phyloP scores from a whole-genome alignment of 2,329 filamentous ascomycete genomes.

The Aspergillus novoparasiticus region DNA sequence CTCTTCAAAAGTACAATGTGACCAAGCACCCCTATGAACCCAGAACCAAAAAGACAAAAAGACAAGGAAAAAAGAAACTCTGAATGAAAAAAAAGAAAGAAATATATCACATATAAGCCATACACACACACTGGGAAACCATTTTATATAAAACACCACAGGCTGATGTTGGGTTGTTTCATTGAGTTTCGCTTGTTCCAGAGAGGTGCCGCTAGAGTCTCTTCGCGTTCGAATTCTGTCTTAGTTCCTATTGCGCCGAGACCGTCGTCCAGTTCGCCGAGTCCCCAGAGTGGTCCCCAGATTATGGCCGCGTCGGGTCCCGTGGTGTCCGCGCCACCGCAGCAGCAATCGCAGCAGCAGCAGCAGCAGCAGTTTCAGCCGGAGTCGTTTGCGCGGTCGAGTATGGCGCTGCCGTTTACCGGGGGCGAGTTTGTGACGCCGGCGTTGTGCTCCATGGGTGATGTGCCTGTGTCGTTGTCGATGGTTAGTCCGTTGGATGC shows the following conservation, averaged over 20 bases:
- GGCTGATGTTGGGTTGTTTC: slow-evolving; percentile 21
- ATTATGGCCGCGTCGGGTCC: background rate
- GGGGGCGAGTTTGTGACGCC: background rate
- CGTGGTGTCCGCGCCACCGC: background rate
- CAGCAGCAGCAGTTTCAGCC: background rate
- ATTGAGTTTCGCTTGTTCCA: slow-evolving; percentile 7
- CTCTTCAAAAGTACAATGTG: slow-evolving; percentile 17
- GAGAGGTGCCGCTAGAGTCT: slow-evolving; percentile 19
- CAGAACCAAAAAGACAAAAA: background rate
- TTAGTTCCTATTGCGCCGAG: slow-evolving; percentile 25
- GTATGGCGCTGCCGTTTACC: background rate
- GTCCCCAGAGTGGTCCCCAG: background rate
- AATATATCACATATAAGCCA: background rate
- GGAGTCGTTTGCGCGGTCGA: background rate
- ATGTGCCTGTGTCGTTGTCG: slow-evolving; percentile 3
- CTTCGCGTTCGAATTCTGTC: slow-evolving; percentile 11
- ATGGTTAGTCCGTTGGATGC: slow-evolving; percentile 3
- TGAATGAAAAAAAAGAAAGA: background rate
- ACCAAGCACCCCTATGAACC: background rate
- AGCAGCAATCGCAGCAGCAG: background rate
- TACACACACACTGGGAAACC: background rate
- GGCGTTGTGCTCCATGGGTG: background rate
- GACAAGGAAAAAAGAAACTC: background rate
- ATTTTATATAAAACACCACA: slow-evolving; percentile 9
- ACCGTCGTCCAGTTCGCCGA: slow-evolving; percentile 12